Conservation (phyloP, 2,329 filamentous ascomycete genomes). For the Aspergillus sp. region DNA sequence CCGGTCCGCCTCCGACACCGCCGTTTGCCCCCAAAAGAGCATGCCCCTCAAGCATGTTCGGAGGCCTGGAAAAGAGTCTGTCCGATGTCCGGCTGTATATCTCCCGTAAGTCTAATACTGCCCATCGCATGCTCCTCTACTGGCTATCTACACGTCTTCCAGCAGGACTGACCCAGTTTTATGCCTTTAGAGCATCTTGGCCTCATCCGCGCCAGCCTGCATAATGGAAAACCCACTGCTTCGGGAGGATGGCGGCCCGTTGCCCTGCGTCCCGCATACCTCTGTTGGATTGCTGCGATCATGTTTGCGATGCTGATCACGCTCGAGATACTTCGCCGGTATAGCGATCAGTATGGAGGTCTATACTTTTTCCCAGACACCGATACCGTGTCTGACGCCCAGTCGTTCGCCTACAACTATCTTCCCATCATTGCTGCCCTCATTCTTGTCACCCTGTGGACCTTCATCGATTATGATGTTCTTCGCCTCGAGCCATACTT, state of each 20-base stretch:
- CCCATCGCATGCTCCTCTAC: neutral
- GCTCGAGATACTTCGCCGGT: slow-evolving; percentile 33
- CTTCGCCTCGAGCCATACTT: slow-evolving; percentile 54
- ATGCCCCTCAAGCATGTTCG: slow-evolving; percentile 22
- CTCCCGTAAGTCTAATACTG: slow-evolving; percentile 9
- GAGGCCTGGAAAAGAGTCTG: slow-evolving; percentile 15
- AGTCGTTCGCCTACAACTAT: slow-evolving; percentile 42
- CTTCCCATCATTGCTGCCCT: slow-evolving; percentile 48
- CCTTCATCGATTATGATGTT: slow-evolving; percentile 53
- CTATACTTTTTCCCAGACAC: slow-evolving; percentile 34
- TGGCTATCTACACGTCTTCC: neutral
- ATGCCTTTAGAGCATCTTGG: slow-evolving; percentile 11
- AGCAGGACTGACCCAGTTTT: neutral
- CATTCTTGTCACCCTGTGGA: slow-evolving; percentile 50
- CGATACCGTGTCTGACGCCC: slow-evolving; percentile 26
- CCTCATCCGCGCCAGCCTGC: slow-evolving; percentile 10
- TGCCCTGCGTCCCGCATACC: slow-evolving; percentile 34
- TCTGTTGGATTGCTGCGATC: slow-evolving; percentile 24
- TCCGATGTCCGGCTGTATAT: slow-evolving; percentile 18
- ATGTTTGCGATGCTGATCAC: slow-evolving; percentile 28
- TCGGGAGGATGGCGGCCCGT: slow-evolving; percentile 34
- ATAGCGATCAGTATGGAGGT: slow-evolving; percentile 30
- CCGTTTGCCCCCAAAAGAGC: slow-evolving; percentile 14
- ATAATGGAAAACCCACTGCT: slow-evolving; percentile 9
- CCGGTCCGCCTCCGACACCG: slow-evolving; percentile 1